Base-by-base conservation (phyloP, 139 green algal species). In the Yamagishiella unicocca region DNA sequence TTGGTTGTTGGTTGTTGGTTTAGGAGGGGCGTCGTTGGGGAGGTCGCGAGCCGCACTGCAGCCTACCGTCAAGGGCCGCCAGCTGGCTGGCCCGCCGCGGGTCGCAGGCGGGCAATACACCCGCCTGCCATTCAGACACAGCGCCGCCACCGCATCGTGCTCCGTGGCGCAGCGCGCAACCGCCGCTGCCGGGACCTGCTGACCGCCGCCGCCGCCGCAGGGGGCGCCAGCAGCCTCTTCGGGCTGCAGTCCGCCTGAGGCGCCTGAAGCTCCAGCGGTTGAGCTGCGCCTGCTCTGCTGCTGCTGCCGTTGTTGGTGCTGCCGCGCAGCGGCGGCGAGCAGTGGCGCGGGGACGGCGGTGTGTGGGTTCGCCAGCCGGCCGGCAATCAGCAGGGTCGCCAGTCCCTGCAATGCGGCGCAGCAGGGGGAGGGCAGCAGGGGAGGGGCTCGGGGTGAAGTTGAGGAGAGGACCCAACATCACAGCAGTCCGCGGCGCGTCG, bases 281-380 rank as follows among this genome's bases (percentile, higher is more conserved):
- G 54, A 33, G 76, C 76, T 50, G 55, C 24, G 33, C 31, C 21
- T 58, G 38, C 33, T 58, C 19, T 38, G 21, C 8, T 81, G 10
- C 73, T 64, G 43, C 45, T 62, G 53, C 75, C 37, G 50, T 2
- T 53, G 75, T 37, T 66, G 31, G 1, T 64, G 46, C 14, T 31
- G 22, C n/a, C 8, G 35, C 31, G n/a, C 19, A 9, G 72, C 72
- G 27, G 54, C 77, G 25, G 80, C 80, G 0, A 86, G 64, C n/a
- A 86, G 80, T 31, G 80, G n/a, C 31, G 80, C 62, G 0, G 80
- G 80, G 14, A 53, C 31, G n/a, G 80, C 80, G 19, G 80, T 86
- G 12, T 38, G 43, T 3, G 80, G 62, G n/a, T 50, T 67, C 8
- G 53, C 33, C 31, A 86, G 66, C 31, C 64, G 80, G 64, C 80